These are phyloP conservation scores for Beta lomatogona DNA, from an alignment of 179 eudicot genomes.

Conservation along the genomic window DNA sequence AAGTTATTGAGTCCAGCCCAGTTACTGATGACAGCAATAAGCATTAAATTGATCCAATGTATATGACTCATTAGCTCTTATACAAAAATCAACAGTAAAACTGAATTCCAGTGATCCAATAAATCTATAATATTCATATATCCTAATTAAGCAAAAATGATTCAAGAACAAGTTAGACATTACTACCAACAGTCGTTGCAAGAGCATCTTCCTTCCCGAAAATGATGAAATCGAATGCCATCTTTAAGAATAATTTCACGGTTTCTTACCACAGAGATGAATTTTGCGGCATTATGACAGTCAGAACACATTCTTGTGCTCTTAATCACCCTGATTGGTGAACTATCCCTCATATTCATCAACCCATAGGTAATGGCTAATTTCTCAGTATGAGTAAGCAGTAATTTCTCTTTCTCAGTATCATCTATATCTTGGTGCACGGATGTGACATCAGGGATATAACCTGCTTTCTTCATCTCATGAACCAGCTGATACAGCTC, in stretches of 20 bases:
- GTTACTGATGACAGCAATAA: too few relatives aligned
- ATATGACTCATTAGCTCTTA: too few relatives aligned
- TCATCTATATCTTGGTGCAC: conserved; percentile 46
- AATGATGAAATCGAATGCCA: conserved; percentile 64
- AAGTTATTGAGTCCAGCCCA: too few relatives aligned
- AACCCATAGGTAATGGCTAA: conserved; percentile 65
- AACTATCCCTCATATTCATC: conserved; percentile 37
- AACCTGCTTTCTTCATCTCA: conserved; percentile 52
- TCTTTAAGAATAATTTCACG: conserved; percentile 57
- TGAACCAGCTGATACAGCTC: conserved; percentile 56
- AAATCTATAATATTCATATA: neutral
- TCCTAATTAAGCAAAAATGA: neutral
- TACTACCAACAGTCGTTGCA: conserved; percentile 61
- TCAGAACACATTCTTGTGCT: conserved; percentile 60
- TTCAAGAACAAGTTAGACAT: neutral
- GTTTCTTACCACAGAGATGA: conserved; percentile 44
- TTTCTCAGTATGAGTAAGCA: conserved; percentile 62
- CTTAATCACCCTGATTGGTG: conserved; percentile 60
- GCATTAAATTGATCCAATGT: too few relatives aligned
- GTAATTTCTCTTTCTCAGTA: conserved; percentile 53
- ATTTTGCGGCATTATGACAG: conserved; percentile 56
- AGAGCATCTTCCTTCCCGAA: conserved; percentile 58
- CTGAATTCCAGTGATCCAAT: neutral
- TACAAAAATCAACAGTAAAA: neutral
- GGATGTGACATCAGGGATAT: conserved; percentile 50